Conservation (phyloP, 352 stramenopile genomes). For the Blastocystis hominis region DNA sequence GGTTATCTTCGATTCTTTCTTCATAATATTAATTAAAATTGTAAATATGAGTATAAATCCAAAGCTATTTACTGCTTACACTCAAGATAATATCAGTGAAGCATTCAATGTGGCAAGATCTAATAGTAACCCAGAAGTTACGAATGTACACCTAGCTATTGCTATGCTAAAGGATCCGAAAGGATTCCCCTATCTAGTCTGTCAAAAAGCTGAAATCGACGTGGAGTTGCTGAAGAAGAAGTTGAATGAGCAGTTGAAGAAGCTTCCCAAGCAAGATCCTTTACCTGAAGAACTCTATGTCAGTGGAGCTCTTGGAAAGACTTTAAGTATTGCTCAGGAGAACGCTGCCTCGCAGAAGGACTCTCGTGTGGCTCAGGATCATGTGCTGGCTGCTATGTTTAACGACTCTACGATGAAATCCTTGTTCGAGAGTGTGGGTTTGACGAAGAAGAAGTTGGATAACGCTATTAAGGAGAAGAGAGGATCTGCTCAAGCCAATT, state of each 20-base stretch:
- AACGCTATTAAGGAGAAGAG: constrained; percentile 67
- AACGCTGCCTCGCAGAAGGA: constrained; percentile 73
- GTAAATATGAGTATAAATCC: constrained; percentile 21
- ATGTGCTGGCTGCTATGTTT: constrained; percentile 70
- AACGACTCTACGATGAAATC: constrained; percentile 65
- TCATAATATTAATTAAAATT: background rate
- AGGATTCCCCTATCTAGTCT: constrained; percentile 66
- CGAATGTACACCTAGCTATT: constrained; percentile 63
- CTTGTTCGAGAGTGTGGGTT: constrained; percentile 68
- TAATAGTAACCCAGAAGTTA: constrained; percentile 33
- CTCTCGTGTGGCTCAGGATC: constrained; percentile 70
- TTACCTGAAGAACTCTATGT: constrained; percentile 67
- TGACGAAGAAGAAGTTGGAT: constrained; percentile 70
- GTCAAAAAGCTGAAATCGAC: constrained; percentile 66
- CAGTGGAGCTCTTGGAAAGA: constrained; percentile 69
- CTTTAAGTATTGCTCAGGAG: constrained; percentile 73
- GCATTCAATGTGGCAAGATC: constrained; percentile 19
- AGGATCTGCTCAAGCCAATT: constrained; percentile 69
- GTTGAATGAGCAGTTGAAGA: constrained; percentile 66
- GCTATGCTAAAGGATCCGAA: constrained; percentile 69
- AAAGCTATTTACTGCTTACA: background rate
- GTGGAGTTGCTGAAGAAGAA: constrained; percentile 65
- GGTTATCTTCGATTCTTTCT: background rate
- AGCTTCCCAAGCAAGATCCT: constrained; percentile 69
- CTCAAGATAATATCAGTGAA: constrained; percentile 1